A percentile compares a stretch with the other conserved stretches of the same genome.
These are phyloP conservation scores for Clarireedia homoeocarpa DNA, from an alignment of 2,329 filamentous ascomycete genomes.

Conservation along the genomic window DNA sequence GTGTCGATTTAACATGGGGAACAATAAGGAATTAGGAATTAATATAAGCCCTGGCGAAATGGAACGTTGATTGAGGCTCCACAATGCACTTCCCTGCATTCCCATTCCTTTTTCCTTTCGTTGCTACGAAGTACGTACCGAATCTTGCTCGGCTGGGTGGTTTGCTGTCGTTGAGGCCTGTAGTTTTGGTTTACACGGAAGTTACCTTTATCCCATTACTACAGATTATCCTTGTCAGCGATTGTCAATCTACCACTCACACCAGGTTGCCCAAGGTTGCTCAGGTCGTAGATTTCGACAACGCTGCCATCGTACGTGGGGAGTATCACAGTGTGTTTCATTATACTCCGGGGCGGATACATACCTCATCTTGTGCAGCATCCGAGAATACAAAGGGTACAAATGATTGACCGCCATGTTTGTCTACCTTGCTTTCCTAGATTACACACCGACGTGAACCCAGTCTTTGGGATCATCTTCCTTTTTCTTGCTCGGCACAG, in stretches of 20 bases:
- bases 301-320: not conserved
- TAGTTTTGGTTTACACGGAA: too few species aligned
- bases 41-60: not conserved
- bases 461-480: constrained; percentile 1
- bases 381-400: not conserved
- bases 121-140: not conserved
- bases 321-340: constrained; percentile 10
- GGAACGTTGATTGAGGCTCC: constrained; percentile 6
- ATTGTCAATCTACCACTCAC: constrained; percentile 3
- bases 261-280: not conserved
- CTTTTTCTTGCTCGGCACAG: not conserved
- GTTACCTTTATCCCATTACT: not conserved
- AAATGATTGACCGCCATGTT: not conserved
- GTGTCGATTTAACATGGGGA: not conserved
- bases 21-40: not conserved
- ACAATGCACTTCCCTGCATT: not conserved
- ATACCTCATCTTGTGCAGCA: constrained; percentile 11
- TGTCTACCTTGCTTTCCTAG: too few species aligned
- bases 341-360: constrained; percentile 8
- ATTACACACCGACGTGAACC: not conserved
- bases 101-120: not conserved
- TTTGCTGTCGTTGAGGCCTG: not conserved
- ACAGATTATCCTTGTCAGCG: not conserved
- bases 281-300: not conserved
- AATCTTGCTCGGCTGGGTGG: not conserved